Evolutionary conservation across 2,329 filamentous ascomycete genomes (phyloP), one percentile per base, ranked within the genome.

Genomic region (Trichoderma citrinoviride): DNA sequence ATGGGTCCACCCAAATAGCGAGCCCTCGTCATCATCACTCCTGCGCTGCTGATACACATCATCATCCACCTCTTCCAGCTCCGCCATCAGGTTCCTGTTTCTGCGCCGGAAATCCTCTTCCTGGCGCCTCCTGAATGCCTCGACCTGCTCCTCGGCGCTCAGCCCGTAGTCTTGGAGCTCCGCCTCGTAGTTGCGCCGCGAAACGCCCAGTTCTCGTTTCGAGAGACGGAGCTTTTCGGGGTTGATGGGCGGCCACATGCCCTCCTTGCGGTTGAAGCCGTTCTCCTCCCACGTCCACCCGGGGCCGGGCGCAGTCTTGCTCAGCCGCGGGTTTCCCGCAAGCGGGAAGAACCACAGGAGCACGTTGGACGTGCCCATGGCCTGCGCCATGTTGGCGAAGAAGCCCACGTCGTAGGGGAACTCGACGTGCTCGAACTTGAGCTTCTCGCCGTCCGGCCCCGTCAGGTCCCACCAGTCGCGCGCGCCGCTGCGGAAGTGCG

Each of bases 391-490:
- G 74, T 96, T 96, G 41, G 79, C 74, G 78, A 86, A 92, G 70
- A 95, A 80, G 56, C 90, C 90, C 50, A 94, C 78, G 71, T 96
- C 91, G 76, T 93, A 95, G 0, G 91, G 92, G 70, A 92, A 95
- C 75, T 94, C 90, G 70, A 93, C 85, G 61, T 82, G 84, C 65
- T 84, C 80, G 49, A 90, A 82, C 12, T 80, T 77, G 2, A 88
- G 67, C 64, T 79, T 72, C 29, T 77, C 74, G 7, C 76, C 77
- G 40, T 76, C 75, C 8, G 74, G 72, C 0, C 72, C 74, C 25
- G 67, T 70, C 8, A 78, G 66, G 33, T 78, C 75, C 80, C 80
- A 83, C 76, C 77, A 82, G 61, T 80, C 76, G n/a, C 72, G 75
- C 40, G 77, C 77, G 5, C 81, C 77, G 33, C 84, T 79, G 23